These are phyloP conservation scores for Porodaedalea pini DNA, from an alignment of 1,284 basidiomycete species.

Conservation along the genomic window DNA sequence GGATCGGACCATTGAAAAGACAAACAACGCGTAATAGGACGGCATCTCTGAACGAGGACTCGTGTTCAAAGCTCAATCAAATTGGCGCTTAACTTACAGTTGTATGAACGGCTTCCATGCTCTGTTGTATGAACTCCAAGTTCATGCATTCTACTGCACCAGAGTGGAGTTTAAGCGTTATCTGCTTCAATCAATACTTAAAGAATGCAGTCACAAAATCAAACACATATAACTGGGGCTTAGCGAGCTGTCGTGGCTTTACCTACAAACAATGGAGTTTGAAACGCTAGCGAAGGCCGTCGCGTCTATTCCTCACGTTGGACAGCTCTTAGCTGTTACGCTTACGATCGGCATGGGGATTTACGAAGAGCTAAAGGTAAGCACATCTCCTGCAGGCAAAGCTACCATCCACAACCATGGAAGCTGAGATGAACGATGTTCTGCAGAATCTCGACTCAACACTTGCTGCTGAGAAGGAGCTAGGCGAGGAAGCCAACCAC, in stretches of 20 bases:
- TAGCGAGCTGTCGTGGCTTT: not conserved
- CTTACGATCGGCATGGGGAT: not conserved
- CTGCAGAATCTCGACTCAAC: slow-evolving; percentile 1
- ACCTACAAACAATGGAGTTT: not conserved
- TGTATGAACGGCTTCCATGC: too few species aligned
- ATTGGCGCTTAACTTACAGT: too few species aligned
- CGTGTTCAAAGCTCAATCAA: too few species aligned
- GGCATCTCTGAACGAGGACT: too few species aligned
- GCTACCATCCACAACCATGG: not conserved
- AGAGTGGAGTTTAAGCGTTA: too few species aligned
- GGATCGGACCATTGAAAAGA: too few species aligned
- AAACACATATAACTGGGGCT: not conserved
- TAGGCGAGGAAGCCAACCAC: not conserved
- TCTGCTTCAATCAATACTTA: too few species aligned
- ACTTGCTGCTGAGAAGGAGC: slow-evolving; percentile 4
- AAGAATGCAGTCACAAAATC: not conserved
- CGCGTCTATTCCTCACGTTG: slow-evolving; percentile 2
- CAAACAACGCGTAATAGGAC: too few species aligned
- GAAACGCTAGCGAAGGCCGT: not conserved
- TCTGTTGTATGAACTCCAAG: too few species aligned
- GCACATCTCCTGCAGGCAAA: not conserved
- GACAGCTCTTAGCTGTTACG: not conserved
- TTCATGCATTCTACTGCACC: too few species aligned
- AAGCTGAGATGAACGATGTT: not conserved
- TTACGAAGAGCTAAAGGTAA: not conserved